Evolutionary conservation across 2,329 filamentous ascomycete species (phyloP).

Genomic region (Aspergillus candidus): DNA sequence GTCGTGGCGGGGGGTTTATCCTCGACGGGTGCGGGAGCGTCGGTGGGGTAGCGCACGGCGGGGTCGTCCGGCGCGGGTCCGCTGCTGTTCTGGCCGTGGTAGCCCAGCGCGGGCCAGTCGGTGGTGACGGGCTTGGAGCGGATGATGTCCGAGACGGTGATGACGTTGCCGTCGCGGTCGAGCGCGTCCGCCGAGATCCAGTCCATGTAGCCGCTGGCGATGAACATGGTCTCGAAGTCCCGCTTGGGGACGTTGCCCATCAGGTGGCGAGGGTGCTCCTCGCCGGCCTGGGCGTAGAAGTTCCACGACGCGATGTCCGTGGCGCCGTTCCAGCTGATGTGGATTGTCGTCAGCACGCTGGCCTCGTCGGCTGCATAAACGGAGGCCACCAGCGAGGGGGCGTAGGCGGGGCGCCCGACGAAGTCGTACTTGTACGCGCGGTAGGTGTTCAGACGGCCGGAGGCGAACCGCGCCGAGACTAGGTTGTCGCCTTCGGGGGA

Average conservation of each 20-base stretch:
- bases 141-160: too few species aligned
- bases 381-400: constrained; percentile 26
- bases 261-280: constrained; percentile 18
- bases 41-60: too few species aligned
- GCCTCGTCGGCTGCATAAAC: constrained; percentile 22
- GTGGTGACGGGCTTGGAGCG: too few species aligned
- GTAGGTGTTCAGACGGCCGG: constrained; percentile 31
- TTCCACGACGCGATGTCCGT: constrained; percentile 33
- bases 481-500: constrained; percentile 23
- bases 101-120: too few species aligned
- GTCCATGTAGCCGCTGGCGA: constrained; percentile 22
- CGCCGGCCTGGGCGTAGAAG: constrained; percentile 26
- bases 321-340: constrained; percentile 36
- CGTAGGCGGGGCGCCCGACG: constrained; percentile 24
- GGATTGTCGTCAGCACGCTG: constrained; percentile 23
- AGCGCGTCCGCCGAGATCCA: constrained; percentile 24
- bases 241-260: constrained; percentile 21
- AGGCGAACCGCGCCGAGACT: constrained; percentile 29
- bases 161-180: constrained; percentile 14
- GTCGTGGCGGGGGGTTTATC: too few species aligned
- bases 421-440: constrained; percentile 36
- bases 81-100: too few species aligned
- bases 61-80: too few species aligned
- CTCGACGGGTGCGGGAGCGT: too few species aligned
- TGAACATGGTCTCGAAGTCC: constrained; percentile 31